Evolutionary conservation across 108 stramenopile genomes (phyloP).

Genomic region (Cylindrotheca closterium): DNA sequence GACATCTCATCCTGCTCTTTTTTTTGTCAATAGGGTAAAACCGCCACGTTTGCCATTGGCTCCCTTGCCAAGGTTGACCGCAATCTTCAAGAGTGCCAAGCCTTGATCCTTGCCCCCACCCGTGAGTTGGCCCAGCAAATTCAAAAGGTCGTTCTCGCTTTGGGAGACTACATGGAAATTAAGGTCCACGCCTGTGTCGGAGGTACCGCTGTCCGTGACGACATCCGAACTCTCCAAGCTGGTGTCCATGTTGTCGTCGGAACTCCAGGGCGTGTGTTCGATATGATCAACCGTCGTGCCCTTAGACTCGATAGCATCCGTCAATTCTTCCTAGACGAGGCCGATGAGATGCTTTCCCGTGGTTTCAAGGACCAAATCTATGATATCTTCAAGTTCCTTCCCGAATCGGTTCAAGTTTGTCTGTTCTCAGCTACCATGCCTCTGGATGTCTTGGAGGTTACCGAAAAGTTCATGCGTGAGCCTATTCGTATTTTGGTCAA

Average conservation of each 20-base stretch:
- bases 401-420: constrained; percentile 97
- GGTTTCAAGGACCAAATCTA: constrained; percentile 99
- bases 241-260: constrained; percentile 99
- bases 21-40: constrained; percentile 84
- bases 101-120: constrained; percentile 97
- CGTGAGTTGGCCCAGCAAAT: constrained; percentile 99
- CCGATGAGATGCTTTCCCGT: constrained; percentile 99
- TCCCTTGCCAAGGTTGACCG: constrained; percentile 96
- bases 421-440: constrained; percentile 99
- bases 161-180: constrained; percentile 99
- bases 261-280: constrained; percentile 98
- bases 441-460: constrained; percentile 99
- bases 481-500: constrained; percentile 99
- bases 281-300: constrained; percentile 99
- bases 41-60: constrained; percentile 98
- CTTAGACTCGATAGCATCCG: constrained; percentile 89
- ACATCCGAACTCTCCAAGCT: constrained; percentile 96
- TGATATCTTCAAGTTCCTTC: constrained; percentile 99
- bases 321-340: constrained; percentile 99
- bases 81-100: constrained; percentile 91
- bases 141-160: constrained; percentile 98
- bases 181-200: constrained; percentile 99
- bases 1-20: constrained; percentile 1
- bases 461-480: constrained; percentile 98
- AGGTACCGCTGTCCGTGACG: constrained; percentile 99